phyloP scores from a whole-genome alignment of 495 filamentous ascomycete species.

The Mytilinidion resinicola region DNA sequence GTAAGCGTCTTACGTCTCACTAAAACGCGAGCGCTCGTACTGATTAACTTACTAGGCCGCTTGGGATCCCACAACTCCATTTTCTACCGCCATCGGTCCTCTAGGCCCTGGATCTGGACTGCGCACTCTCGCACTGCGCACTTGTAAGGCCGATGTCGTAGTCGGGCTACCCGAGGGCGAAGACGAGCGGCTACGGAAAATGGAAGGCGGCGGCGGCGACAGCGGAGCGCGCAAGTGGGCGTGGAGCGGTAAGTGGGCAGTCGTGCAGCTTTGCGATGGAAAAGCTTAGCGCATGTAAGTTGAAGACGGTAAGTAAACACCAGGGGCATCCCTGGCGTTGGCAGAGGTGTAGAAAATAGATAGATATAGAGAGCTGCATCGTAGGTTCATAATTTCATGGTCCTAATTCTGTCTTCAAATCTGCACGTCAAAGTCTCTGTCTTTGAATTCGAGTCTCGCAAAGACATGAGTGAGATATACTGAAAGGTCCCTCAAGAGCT shows the following conservation, averaged over 20 bases:
- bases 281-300: conserved; percentile 36
- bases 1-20: conserved; percentile 45
- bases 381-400: no score
- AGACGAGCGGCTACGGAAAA: conserved; percentile 69
- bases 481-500: no score
- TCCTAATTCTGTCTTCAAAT: no score
- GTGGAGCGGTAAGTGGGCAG: conserved; percentile 95
- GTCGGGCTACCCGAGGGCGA: conserved; percentile 75
- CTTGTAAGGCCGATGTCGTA: conserved; percentile 92
- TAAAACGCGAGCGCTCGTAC: not conserved
- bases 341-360: no score
- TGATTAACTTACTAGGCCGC: conserved; percentile 48
- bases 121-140: conserved; percentile 77
- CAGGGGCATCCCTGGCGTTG: no score
- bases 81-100: conserved; percentile 78
- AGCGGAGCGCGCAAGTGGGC: conserved; percentile 81
- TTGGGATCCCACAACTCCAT: conserved; percentile 86
- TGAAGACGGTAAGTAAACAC: no score
- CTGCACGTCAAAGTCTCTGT: no score
- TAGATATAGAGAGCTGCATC: no score
- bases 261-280: conserved; percentile 79
- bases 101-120: conserved; percentile 73
- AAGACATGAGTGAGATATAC: no score
- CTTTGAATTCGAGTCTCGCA: no score
- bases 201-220: conserved; percentile 62